These are phyloP conservation scores for Jaminaea rosea DNA, from an alignment of 1,284 basidiomycete genomes.

Conservation along the genomic window DNA sequence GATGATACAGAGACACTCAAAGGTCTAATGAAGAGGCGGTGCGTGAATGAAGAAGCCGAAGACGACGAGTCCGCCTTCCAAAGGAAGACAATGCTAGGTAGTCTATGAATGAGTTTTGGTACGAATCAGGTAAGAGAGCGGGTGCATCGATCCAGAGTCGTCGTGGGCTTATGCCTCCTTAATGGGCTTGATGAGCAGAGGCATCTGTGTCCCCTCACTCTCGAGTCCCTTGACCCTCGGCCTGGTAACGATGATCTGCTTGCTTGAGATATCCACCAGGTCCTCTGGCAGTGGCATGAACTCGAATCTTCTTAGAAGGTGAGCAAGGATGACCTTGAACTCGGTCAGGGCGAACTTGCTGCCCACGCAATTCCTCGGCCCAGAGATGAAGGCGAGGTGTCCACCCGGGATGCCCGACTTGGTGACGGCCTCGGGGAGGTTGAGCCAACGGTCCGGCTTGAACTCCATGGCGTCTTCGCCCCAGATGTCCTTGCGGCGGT, in stretches of 20 bases:
- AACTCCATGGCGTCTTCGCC: conserved; percentile 33
- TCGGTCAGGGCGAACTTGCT: conserved; percentile 25
- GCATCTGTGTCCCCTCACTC: conserved; percentile 12
- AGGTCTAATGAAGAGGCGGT: neutral
- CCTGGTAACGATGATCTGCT: conserved; percentile 22
- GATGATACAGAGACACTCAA: neutral
- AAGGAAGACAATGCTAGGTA: neutral
- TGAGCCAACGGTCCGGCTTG: conserved; percentile 31
- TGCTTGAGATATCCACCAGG: conserved; percentile 9
- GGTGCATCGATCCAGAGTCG: neutral
- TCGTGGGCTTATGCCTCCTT: neutral
- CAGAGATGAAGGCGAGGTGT: conserved; percentile 21
- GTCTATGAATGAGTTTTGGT: neutral
- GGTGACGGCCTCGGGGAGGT: conserved; percentile 17
- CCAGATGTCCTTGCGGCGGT: conserved; percentile 25
- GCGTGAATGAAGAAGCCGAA: neutral
- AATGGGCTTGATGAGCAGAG: conserved; percentile 11
- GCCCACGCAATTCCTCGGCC: conserved; percentile 28
- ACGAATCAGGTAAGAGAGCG: neutral
- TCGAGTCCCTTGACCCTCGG: conserved; percentile 12
- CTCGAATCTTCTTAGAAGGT: conserved; percentile 12
- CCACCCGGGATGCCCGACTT: conserved; percentile 21
- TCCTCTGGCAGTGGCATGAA: conserved; percentile 12
- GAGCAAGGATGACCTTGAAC: conserved; percentile 21
- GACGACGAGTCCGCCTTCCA: neutral